Base-by-base conservation (phyloP, 1,139 yeast genomes). In the Wickerhamomyces sp. region DNA sequence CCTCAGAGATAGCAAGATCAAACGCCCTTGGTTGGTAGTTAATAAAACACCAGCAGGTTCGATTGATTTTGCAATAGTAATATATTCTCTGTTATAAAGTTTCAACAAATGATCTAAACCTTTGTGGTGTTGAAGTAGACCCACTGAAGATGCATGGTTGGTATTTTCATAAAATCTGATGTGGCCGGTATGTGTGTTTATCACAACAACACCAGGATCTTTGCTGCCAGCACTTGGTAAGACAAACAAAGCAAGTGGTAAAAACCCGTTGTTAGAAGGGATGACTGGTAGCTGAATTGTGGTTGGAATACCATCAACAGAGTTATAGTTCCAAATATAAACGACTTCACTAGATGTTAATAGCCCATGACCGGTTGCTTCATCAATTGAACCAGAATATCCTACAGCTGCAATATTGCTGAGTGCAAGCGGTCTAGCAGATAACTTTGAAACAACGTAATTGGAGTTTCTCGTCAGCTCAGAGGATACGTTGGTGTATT, bases 41-140 rank as follows among this genome's bases (percentile, higher is more conserved):
- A 85, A 59, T 1, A 82, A 68, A 7, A 88, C 64, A 1, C 96
- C 95, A 3, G 85, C 79, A 0, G 94, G 92, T 48, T 84, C 90
- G 14, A 81, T 71, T 46, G 76, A 77, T 44, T 78, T 76, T 3
- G 82, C 74, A 33, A 70, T 57, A 1, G 79, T 75, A 20, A 87
- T 67, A 36, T 61, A 61, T 55, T 86, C 95, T 22, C 76, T 73
- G 35, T 68, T 70, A 33, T 65, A 63, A 5, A 72, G 52, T 35
- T 61, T 64, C 21, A 70, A 56, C 4, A 57, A 49, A 13, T 64
- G 59, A 33, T 60, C 63, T 15, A 67, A 57, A 36, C 68, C 72
- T 38, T 63, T 64, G 31, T 69, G 66, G 31, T 64, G 63, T 27
- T 64, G 63, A 17, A 74, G 51, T 37, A 81, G 63, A 2, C 88